These are phyloP conservation scores for Xylaria venustula DNA, from an alignment of 495 filamentous ascomycete species.

Conservation along the genomic window DNA sequence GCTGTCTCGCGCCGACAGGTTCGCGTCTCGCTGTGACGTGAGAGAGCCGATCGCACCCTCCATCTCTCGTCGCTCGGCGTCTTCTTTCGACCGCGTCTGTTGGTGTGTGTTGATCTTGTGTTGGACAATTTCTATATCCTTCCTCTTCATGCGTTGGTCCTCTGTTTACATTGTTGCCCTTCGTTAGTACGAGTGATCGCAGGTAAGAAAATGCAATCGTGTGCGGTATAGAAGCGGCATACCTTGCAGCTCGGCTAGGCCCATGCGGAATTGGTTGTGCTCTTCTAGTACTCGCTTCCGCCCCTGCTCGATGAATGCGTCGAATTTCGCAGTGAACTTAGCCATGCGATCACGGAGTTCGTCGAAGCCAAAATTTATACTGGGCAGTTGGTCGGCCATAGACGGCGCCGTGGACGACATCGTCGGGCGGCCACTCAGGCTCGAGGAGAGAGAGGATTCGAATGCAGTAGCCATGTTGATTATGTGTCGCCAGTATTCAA, in stretches of 20 bases:
- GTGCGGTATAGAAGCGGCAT: constrained; percentile 18
- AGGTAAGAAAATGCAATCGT: not conserved
- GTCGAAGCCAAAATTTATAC: constrained; percentile 94
- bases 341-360: constrained; percentile 94
- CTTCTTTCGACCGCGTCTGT: constrained; percentile 81
- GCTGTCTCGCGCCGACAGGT: constrained; percentile 67
- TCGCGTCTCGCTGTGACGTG: constrained; percentile 70
- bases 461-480: constrained; percentile 65
- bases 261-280: constrained; percentile 89
- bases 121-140: constrained; percentile 79
- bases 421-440: constrained; percentile 65
- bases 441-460: constrained; percentile 74
- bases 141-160: constrained; percentile 83
- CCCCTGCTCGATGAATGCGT: constrained; percentile 88
- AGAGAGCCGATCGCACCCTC: constrained; percentile 75
- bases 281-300: constrained; percentile 88
- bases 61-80: constrained; percentile 84
- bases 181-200: constrained; percentile 5
- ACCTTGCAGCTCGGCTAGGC: constrained; percentile 88
- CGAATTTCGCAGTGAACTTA: constrained; percentile 86
- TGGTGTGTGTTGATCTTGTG: constrained; percentile 74
- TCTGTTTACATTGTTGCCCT: constrained; percentile 52
- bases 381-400: constrained; percentile 77
- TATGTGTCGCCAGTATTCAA: too few species aligned
- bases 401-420: constrained; percentile 47